Conservation (phyloP, 805 yeast species). For the Yarrowia keelungensis region DNA sequence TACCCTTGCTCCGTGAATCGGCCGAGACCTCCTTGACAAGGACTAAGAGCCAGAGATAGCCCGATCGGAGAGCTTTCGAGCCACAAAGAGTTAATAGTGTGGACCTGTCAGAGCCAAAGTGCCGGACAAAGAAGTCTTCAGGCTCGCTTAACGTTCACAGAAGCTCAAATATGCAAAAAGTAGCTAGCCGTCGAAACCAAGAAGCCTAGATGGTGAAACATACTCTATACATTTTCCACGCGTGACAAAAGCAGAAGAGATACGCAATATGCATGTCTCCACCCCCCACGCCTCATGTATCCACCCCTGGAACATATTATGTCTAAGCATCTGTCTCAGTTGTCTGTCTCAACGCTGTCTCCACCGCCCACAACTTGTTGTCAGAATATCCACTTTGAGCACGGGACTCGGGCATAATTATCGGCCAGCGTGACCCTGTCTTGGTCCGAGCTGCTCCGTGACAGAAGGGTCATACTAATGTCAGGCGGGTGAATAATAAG, state of each 20-base stretch:
- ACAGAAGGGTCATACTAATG: not conserved
- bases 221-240: no score
- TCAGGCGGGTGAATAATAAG: not conserved
- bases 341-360: not conserved
- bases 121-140: not conserved
- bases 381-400: not conserved
- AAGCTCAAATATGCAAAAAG: not conserved
- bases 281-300: not conserved
- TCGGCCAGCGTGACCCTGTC: not conserved
- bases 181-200: no score
- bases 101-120: not conserved
- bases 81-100: not conserved
- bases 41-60: not conserved
- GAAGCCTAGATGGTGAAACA: no score
- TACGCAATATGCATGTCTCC: no score
- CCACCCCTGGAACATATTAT: not conserved
- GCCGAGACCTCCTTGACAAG: no score
- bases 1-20: no score
- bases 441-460: not conserved
- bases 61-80: not conserved
- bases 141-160: not conserved
- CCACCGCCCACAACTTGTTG: conserved; percentile 8
- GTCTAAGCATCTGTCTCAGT: not conserved
- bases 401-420: not conserved
- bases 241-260: no score